These are phyloP conservation scores for Rhynchosporium agropyri DNA, from an alignment of 2,329 filamentous ascomycete genomes.

Conservation along the genomic window DNA sequence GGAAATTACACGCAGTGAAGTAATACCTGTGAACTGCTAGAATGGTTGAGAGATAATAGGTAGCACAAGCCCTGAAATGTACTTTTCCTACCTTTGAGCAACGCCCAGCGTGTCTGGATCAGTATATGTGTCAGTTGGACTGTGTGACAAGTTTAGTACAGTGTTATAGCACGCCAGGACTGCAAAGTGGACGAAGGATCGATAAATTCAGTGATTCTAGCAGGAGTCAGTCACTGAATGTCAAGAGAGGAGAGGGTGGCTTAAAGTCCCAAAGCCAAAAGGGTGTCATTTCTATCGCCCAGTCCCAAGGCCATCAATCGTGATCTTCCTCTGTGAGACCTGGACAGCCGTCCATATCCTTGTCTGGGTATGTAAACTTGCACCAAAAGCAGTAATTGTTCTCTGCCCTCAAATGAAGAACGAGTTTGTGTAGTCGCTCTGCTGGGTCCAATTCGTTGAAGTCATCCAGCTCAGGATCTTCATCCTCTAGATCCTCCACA, in stretches of 20 bases:
- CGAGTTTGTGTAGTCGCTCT: slow-evolving; percentile 67
- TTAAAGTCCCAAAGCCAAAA: slow-evolving; percentile 15
- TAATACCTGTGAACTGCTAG: too few relatives aligned
- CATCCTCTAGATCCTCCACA: slow-evolving; percentile 72
- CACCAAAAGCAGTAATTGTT: slow-evolving; percentile 96
- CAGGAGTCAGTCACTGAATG: slow-evolving; percentile 5
- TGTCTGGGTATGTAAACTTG: slow-evolving; percentile 77
- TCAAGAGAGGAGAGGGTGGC: neutral
- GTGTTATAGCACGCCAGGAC: neutral
- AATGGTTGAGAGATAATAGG: too few relatives aligned
- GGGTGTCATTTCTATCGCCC: slow-evolving; percentile 37
- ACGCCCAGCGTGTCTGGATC: too few relatives aligned
- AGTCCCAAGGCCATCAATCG: slow-evolving; percentile 47
- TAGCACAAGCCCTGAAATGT: too few relatives aligned
- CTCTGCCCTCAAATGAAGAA: slow-evolving; percentile 69
- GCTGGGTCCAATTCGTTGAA: slow-evolving; percentile 71
- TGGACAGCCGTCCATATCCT: slow-evolving; percentile 82
- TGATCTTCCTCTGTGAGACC: slow-evolving; percentile 85
- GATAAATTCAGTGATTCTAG: neutral
- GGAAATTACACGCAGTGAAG: too few relatives aligned
- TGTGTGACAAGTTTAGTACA: too few relatives aligned
- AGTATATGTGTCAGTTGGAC: too few relatives aligned
- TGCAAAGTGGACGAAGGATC: neutral
- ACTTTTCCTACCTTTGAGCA: too few relatives aligned
- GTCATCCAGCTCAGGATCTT: slow-evolving; percentile 77